Base-by-base conservation (phyloP, 306 rosid species). In the Bauhinia variegata region DNA sequence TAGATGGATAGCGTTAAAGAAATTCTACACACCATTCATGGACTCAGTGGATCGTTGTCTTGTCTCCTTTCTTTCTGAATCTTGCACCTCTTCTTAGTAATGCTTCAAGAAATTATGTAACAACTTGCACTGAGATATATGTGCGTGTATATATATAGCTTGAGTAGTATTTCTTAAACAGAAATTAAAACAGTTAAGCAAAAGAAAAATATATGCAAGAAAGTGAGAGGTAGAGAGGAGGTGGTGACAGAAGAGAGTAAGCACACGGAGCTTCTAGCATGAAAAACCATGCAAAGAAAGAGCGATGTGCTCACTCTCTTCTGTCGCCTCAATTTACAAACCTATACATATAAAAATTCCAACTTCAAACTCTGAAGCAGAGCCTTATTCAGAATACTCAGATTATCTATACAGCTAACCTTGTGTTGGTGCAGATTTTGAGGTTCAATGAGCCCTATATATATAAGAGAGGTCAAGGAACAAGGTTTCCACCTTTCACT, bases 281-380 rank as follows among this genome's bases (percentile, higher is more conserved):
- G 82, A 47, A 63, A 33, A 2, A 7, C 7, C 78, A 78, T 73
- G 84, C 76, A 60, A 63, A 50, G 67, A 78, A 78, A 73, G 23
- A 42, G 68, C 80, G 59, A 65, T n/a, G 82, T 81, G 86, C 84
- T 76, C 86, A 52, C 89, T 78, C 77, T 78, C 86, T 84, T 78
- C 86, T 84, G 80, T 84, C 86, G 67, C 86, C 69, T 60, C 61
- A 70, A 52, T 18, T 36, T 30, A 60, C 73, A 72, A 63, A 67
- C 71, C 71, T 53, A 8, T 34, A n/a, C n/a, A n/a, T n/a, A 33
- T 6, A 7, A 49, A 44, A 4, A 2, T 13, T 41, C 14, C 71
- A 14, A 10, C 5, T 44, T 31, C 8, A 31, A 18, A 30, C 2
- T 5, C 30, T 9, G 42, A 53, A 30, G 52, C 11, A 41, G 17